These are phyloP conservation scores for Globisporangium polare DNA, from an alignment of 352 stramenopile genomes.

Conservation along the genomic window DNA sequence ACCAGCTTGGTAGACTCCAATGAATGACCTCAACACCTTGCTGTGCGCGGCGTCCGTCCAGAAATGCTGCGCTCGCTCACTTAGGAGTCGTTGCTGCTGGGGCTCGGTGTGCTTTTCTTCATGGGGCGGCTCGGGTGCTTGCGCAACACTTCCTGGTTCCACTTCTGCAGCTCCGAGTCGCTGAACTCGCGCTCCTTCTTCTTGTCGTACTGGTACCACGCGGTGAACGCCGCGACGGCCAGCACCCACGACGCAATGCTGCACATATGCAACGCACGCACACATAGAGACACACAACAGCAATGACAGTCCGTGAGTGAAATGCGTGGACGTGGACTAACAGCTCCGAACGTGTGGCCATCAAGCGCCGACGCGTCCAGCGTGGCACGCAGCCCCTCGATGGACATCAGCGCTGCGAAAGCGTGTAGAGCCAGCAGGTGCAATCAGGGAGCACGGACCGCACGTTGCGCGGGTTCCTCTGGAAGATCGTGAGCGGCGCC, in stretches of 20 bases:
- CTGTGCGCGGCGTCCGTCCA: no score
- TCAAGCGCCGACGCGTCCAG: background rate
- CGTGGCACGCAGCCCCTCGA: background rate
- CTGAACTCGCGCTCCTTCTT: slow-evolving; percentile 61
- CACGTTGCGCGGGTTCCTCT: slow-evolving; percentile 40
- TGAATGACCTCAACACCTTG: no score
- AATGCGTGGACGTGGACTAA: no score
- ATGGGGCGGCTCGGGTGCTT: slow-evolving; percentile 22
- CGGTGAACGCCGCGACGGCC: slow-evolving; percentile 29
- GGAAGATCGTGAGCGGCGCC: slow-evolving; percentile 23
- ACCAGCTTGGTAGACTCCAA: no score
- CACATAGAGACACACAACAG: background rate
- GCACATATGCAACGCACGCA: background rate
- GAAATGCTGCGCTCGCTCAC: background rate
- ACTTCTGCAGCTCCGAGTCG: slow-evolving; percentile 31
- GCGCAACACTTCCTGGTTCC: slow-evolving; percentile 56
- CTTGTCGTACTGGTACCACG: slow-evolving; percentile 56
- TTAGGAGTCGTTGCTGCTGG: slow-evolving; percentile 18
- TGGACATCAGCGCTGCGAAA: background rate
- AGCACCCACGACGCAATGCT: slow-evolving; percentile 57
- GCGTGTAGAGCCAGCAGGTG: background rate
- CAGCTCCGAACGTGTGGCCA: slow-evolving; percentile 3
- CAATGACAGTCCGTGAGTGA: background rate
- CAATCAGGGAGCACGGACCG: slow-evolving; percentile 22
- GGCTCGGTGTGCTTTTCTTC: slow-evolving; percentile 10